Evolutionary conservation across 2,329 filamentous ascomycete species (phyloP).

Genomic region (Helotiales sp.): DNA sequence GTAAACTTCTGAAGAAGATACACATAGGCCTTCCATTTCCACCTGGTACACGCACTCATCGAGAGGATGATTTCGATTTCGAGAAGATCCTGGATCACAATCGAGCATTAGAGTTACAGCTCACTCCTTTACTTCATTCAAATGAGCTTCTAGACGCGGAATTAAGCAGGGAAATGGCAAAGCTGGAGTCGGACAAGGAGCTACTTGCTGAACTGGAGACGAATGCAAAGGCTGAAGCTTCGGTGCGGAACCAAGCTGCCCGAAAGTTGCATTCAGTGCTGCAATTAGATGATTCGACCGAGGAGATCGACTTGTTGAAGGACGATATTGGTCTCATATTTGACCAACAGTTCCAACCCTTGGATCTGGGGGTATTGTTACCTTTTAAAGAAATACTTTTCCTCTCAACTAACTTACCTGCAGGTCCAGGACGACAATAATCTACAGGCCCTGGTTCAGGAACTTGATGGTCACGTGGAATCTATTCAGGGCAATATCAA

Average conservation of each 20-base stretch:
- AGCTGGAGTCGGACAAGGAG: conserved; percentile 61
- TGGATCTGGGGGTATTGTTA: conserved; percentile 33
- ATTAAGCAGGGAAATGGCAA: conserved; percentile 59
- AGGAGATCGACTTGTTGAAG: conserved; percentile 22
- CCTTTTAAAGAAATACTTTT: not conserved
- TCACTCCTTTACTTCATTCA: conserved; percentile 67
- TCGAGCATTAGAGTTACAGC: conserved; percentile 58
- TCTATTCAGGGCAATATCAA: conserved; percentile 42
- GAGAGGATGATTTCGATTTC: conserved; percentile 67
- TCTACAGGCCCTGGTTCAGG: conserved; percentile 35
- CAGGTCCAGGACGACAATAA: conserved; percentile 38
- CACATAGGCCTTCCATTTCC: conserved; percentile 69
- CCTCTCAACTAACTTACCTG: not conserved
- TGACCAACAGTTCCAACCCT: conserved; percentile 3
- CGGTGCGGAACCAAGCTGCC: conserved; percentile 53
- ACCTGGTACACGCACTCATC: conserved; percentile 53
- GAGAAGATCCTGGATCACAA: conserved; percentile 68
- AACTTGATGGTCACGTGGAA: conserved; percentile 42
- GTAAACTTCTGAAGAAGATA: conserved; percentile 62
- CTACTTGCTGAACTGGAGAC: conserved; percentile 56
- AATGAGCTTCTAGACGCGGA: conserved; percentile 65
- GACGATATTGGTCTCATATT: conserved; percentile 29
- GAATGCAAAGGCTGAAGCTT: conserved; percentile 60
- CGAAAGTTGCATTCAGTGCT: conserved; percentile 43
- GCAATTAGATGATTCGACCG: conserved; percentile 25